Evolutionary conservation across 768 basidiomycete species (phyloP), one percentile per base, ranked within the genome.

Genomic region (Kwoniella botswanensis): DNA sequence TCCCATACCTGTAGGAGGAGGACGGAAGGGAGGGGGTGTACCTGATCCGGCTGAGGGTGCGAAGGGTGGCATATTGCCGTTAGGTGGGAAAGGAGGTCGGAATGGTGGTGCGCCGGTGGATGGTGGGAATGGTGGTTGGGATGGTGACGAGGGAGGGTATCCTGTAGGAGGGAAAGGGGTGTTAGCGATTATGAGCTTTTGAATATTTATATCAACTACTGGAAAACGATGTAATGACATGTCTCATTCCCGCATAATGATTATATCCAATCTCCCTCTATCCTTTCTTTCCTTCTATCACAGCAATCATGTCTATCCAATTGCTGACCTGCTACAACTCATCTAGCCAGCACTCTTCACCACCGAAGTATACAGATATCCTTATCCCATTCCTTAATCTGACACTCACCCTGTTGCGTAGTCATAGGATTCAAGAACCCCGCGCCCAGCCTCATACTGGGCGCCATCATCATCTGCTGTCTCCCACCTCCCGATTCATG

Each of bases 401-500:
- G 35, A 35, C 15, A 62, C 63, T 71, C 59, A 71, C 65, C 71
- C 17, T 43, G 55, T 24, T 59, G 71, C 21, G 66, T 71, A 21
- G 75, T 66, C 69, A 73, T 71, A 12, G 78, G 78, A 65, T 79
- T 79, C 74, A 81, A 67, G 56, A 81, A 79, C 46, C 80, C 80
- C 7, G 78, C 76, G 41, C 80, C 80, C 21, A 81, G 22, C 43
- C 80, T 71, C 80, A 82, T 82, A 57, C 72, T 74, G 26, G 79
- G 77, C 29, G 77, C 77, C 22, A 76, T 76, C 72, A 77, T 74
- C 78, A 78, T 78, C 60, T 68, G 66, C 12, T 70, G 60, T 69
- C 78, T 70, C 43, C 79, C 74, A 54, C 92, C 90, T 54, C 92
- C 90, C 35, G 88, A 88, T 85, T 98, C 96, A 80, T 96, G 97